Percentiles rank a stretch among this genome's conserved stretches.
These are phyloP conservation scores for Telfairia occidentalis DNA, from an alignment of 331 rosid genomes.

Conservation along the genomic window DNA sequence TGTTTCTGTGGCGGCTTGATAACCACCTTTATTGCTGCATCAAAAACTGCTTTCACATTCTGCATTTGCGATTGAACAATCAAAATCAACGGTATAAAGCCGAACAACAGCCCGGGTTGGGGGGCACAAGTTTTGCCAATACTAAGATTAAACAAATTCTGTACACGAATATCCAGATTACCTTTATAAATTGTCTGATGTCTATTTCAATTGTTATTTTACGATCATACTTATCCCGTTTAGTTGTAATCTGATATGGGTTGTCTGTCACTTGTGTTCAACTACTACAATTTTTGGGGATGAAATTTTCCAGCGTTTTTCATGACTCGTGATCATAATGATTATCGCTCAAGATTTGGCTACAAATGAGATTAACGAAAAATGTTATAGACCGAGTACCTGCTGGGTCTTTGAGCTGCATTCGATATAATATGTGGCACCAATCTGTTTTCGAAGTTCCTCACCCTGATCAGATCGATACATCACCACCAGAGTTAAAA, in stretches of 20 bases:
- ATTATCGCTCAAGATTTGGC: neutral
- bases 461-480: conserved; percentile 51
- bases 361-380: neutral
- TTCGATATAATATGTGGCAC: conserved; percentile 69
- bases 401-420: conserved; percentile 99
- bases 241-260: too few relatives aligned
- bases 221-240: too few relatives aligned
- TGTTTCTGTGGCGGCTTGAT: conserved; percentile 77
- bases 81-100: neutral
- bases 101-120: neutral
- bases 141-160: neutral
- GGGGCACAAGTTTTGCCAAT: neutral
- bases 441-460: conserved; percentile 91
- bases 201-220: too few relatives aligned
- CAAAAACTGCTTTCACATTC: conserved; percentile 83
- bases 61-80: conserved; percentile 18
- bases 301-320: too few relatives aligned
- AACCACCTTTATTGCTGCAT: conserved; percentile 81
- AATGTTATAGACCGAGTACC: conserved; percentile 19
- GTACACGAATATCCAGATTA: neutral
- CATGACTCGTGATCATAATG: too few relatives aligned
- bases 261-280: too few relatives aligned
- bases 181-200: too few relatives aligned
- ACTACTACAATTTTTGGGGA: too few relatives aligned
- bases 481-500: conserved; percentile 10